Base-by-base conservation (phyloP, 2,329 filamentous ascomycete species). In the Sphaerulina vaccinii region DNA sequence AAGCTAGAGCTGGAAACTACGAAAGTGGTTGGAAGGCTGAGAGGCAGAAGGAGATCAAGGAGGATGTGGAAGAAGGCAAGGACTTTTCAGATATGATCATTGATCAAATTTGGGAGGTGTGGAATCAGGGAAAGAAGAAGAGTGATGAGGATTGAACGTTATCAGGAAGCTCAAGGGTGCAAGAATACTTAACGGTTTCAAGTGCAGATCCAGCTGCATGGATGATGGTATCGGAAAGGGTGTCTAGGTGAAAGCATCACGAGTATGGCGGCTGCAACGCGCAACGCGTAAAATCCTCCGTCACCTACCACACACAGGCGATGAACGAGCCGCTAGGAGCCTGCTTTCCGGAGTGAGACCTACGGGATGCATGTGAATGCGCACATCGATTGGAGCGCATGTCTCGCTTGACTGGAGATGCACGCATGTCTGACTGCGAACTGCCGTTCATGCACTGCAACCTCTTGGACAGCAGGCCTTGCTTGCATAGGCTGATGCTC, bases 31-130 rank as follows among this genome's bases (percentile, higher is more conserved):
- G 75, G 75, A 74, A 72, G 61, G 58, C 53, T 22, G 62, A 69
- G 57, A 59, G 74, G 49, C 55, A 75, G 54, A 67, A 70, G 54
- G 74, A 76, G 65, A 73, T 75, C 55, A 68, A 68, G 64, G 72
- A 72, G 58, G 68, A 69, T 55, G 52, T 70, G 16, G 68, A 69
- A 36, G 66, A 68, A 43, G 69, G 69, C 1, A 70, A 70, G 42
- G 64, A 68, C 3, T 65, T 68, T 55, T 64, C 58, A 5, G 69
- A 70, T 53, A 68, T 71, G 60, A 71, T 71, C 32, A 60, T 62
- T 49, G 69, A 71, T 57, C 69, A 71, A 61, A 66, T 71, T 18
- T 69, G 63, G 57, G 63, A 65, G 49, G 66, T 69, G 27, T 68
- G 66, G 63, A 69, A 65, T 52, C 66, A 68, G 54, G 64, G 67